A percentile compares a stretch with the other conserved stretches of the same genome.
Conservation (phyloP, 2,329 filamentous ascomycete species). For the Colletotrichum godetiae region DNA sequence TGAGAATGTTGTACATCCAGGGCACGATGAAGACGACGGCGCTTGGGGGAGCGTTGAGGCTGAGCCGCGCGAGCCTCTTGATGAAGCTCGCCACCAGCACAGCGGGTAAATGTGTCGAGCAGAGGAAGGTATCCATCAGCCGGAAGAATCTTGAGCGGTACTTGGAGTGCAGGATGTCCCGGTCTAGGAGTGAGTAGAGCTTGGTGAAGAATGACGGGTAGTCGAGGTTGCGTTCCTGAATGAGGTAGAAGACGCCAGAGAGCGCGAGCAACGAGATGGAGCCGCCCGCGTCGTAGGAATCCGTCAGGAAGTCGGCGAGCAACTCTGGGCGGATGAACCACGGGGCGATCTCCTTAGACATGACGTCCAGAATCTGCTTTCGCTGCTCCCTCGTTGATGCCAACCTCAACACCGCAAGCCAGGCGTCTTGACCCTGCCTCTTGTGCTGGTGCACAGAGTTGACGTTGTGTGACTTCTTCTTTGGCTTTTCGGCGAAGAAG, state of each 20-base stretch:
- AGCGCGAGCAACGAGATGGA: constrained; percentile 88
- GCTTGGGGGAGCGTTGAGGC: constrained; percentile 88
- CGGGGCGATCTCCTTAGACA: constrained; percentile 83
- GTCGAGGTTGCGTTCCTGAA: constrained; percentile 92
- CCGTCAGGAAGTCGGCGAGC: constrained; percentile 96
- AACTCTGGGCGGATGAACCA: constrained; percentile 92
- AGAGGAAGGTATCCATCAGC: constrained; percentile 88
- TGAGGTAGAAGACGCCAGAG: constrained; percentile 94
- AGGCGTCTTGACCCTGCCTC: constrained; percentile 85
- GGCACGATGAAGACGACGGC: constrained; percentile 91
- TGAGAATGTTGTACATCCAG: constrained; percentile 95
- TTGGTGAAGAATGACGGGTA: constrained; percentile 95
- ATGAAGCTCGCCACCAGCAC: constrained; percentile 94
- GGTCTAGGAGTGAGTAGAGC: constrained; percentile 91
- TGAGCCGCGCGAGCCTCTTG: constrained; percentile 87
- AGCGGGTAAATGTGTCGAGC: constrained; percentile 91
- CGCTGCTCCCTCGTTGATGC: constrained; percentile 78
- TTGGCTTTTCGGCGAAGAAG: constrained; percentile 74
- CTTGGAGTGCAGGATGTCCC: constrained; percentile 89
- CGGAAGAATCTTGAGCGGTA: constrained; percentile 95
- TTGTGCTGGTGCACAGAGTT: constrained; percentile 77
- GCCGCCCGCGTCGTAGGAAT: constrained; percentile 89
- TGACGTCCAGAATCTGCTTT: constrained; percentile 80
- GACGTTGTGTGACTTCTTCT: constrained; percentile 75
- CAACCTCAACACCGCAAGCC: constrained; percentile 80